A percentile compares a stretch with the other conserved stretches of the same genome.
phyloP scores from a whole-genome alignment of 2,329 filamentous ascomycete genomes.

The Fusarium solani-melongenae region DNA sequence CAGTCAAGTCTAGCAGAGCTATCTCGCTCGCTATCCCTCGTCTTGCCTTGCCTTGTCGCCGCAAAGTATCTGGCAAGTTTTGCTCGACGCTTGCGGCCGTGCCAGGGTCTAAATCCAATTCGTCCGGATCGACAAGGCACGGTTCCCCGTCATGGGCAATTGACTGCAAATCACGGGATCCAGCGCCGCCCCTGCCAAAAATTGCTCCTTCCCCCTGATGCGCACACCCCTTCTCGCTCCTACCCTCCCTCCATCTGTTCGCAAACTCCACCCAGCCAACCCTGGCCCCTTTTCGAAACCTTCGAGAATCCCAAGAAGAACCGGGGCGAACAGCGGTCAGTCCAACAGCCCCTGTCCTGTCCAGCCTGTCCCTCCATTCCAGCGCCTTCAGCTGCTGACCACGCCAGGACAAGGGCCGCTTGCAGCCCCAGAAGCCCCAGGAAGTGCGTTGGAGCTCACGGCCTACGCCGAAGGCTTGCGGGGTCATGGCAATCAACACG shows the following conservation, averaged over 20 bases:
- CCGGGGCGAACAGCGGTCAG: conserved; percentile 45
- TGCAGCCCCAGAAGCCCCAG: conserved; percentile 27
- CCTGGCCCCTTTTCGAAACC: conserved; percentile 46
- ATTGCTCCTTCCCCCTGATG: conserved; percentile 12
- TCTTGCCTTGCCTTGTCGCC: neutral
- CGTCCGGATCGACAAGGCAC: conserved; percentile 38
- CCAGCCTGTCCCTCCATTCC: conserved; percentile 26
- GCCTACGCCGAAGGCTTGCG: conserved; percentile 42
- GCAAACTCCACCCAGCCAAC: conserved; percentile 35
- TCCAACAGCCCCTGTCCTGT: conserved; percentile 33
- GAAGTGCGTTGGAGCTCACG: conserved; percentile 33
- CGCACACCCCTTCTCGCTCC: conserved; percentile 8
- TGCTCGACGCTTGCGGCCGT: conserved; percentile 27
- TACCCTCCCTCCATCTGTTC: conserved; percentile 34
- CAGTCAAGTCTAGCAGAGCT: conserved; percentile 16
- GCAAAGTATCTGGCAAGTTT: conserved; percentile 21
- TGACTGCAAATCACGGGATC: conserved; percentile 40
- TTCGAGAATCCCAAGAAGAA: conserved; percentile 45
- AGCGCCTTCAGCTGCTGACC: conserved; percentile 34
- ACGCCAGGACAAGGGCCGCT: conserved; percentile 31
- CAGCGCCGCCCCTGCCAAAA: conserved; percentile 23
- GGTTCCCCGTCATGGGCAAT: conserved; percentile 41
- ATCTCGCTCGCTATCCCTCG: conserved; percentile 1
- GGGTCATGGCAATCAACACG: conserved; percentile 45
- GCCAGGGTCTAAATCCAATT: conserved; percentile 40